These are phyloP conservation scores for Hyaloscypha bicolor DNA, from an alignment of 495 filamentous ascomycete genomes.

Conservation along the genomic window DNA sequence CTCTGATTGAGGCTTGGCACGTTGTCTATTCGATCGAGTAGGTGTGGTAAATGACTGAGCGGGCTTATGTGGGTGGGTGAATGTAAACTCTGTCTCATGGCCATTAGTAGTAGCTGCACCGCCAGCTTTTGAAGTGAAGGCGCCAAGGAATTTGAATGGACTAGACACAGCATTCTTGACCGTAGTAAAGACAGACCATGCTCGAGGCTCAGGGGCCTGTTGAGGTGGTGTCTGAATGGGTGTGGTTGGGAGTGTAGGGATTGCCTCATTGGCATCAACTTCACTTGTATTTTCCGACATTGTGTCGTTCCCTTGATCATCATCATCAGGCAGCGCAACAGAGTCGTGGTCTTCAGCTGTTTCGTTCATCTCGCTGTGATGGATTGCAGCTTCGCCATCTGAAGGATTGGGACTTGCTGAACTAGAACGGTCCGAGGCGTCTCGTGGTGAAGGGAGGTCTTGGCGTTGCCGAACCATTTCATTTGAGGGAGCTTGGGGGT, in stretches of 20 bases:
- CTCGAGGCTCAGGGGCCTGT: conserved; percentile 1
- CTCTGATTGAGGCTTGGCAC: conserved; percentile 11
- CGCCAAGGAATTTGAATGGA: conserved; percentile 12
- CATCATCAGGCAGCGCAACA: background rate
- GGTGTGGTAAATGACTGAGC: background rate
- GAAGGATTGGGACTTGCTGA: background rate
- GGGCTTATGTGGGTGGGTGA: conserved; percentile 1
- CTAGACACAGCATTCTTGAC: background rate
- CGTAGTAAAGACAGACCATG: background rate
- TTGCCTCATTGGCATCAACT: background rate
- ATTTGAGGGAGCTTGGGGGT: background rate
- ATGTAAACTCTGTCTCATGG: conserved; percentile 9
- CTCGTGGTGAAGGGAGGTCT: background rate
- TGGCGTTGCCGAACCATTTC: background rate
- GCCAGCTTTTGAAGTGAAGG: background rate
- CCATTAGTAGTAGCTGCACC: conserved; percentile 5
- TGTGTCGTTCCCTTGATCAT: background rate
- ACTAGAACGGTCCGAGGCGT: background rate
- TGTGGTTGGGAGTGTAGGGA: background rate
- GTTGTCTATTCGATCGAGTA: background rate
- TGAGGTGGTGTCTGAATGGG: background rate
- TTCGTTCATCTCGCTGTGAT: too few relatives aligned
- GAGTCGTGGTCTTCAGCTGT: too few relatives aligned
- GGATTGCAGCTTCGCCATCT: too few relatives aligned
- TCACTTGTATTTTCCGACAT: background rate